Evolutionary conservation across 176 grass and related monocot species (phyloP), one percentile per base, ranked within the genome.

Genomic region (Oryza meridionalis): DNA sequence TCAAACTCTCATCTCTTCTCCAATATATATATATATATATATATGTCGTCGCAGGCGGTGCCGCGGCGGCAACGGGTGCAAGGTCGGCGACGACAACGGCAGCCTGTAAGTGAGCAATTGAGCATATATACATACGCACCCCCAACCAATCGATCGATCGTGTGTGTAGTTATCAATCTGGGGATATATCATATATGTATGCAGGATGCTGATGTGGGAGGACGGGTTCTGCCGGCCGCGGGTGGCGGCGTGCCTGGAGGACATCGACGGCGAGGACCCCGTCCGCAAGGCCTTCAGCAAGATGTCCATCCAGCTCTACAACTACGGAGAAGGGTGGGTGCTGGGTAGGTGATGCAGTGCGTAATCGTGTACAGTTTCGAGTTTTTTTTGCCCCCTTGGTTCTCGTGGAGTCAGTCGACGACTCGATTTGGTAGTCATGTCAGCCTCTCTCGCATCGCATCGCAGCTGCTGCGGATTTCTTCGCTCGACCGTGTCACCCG

Each of bases 311-410:
- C 96, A 99, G 89, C 96, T 99, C 86, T 99, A 99, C 87, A 99
- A 99, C 91, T 99, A 99, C 87, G 96, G 96, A 99, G 96, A 99
- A 99, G 96, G 96, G 96, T 99, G 96, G 93, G 96, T 99, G 84
- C 91, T 96, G 85, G 96, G 93, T 96, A 96, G 92, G 94, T 97
- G 38, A 40, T 40, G 90, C 73, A 94, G 90, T 11, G 14, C 42
- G 46, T 49, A 49, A 49, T 14, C 59, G 88, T 86, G 66, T 90
- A 63, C 74, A 79, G 43, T 89, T 88, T 67, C 5, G 49, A 51
- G 1, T 21, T 6, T 9, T 0, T 1, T 40, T 40, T 40, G 1
- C 8, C 7, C 37, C 19, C 3, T 6, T 33, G 1, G 21, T 16
- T 71, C 79, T 12, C 17, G 46, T 37, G 40, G 4, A 37, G 0